Conservation (phyloP, 495 filamentous ascomycete species). For the Podospora pseudoanserina region DNA sequence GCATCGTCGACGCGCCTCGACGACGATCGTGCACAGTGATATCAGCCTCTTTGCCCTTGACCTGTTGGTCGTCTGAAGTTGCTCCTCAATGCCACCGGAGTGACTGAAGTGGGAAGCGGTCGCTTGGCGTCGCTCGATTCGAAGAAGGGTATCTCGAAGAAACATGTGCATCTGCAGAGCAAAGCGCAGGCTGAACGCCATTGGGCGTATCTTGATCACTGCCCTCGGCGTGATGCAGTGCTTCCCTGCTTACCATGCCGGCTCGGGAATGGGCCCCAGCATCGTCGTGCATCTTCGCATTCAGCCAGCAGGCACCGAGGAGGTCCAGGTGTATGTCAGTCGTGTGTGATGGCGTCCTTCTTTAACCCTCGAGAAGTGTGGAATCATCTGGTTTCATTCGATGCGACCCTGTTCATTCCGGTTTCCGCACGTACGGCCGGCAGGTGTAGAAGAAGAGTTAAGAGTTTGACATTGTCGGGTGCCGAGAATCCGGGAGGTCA, state of each 20-base stretch:
- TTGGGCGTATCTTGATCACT: neutral
- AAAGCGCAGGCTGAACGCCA: neutral
- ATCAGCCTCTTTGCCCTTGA: neutral
- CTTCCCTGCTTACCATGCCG: neutral
- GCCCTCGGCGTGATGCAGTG: neutral
- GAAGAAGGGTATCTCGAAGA: neutral
- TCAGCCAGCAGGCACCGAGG: neutral
- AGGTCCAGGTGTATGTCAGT: neutral
- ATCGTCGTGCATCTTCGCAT: neutral
- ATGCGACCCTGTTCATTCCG: neutral
- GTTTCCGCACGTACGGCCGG: too few species aligned
- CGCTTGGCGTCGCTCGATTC: neutral
- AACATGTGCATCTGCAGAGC: neutral
- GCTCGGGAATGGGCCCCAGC: neutral
- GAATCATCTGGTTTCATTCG: neutral
- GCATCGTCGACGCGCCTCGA: neutral
- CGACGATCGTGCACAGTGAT: neutral
- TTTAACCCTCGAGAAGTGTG: neutral
- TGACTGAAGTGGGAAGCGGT: neutral
- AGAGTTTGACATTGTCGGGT: neutral
- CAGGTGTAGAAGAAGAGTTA: neutral
- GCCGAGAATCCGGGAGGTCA: constrained; percentile 4
- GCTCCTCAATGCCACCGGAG: neutral
- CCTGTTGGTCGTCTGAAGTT: neutral
- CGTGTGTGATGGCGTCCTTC: neutral